A percentile compares a stretch with the other conserved stretches of the same genome.
These are phyloP conservation scores for Spergularia azorica DNA, from an alignment of 179 eudicot genomes.

Conservation along the genomic window DNA sequence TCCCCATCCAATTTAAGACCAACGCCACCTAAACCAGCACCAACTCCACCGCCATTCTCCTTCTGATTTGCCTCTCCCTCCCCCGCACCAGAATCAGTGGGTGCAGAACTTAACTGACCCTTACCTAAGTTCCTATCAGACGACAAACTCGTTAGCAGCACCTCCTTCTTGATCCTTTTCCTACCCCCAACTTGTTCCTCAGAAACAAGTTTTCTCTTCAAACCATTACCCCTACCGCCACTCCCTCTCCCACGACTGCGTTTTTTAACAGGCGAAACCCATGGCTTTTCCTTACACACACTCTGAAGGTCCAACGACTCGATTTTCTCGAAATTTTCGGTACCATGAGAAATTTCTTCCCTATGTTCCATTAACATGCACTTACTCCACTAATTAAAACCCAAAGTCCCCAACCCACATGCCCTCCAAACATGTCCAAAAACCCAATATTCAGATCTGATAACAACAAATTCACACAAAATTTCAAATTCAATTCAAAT, in stretches of 20 bases:
- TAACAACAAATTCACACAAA: slow-evolving; percentile 30
- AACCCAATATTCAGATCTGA: slow-evolving; percentile 66
- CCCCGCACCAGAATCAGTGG: slow-evolving; percentile 17
- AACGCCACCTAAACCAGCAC: slow-evolving; percentile 37
- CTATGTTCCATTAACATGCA: slow-evolving; percentile 87
- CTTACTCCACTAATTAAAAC: slow-evolving; percentile 42
- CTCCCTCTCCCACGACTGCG: slow-evolving; percentile 11
- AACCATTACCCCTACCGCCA: slow-evolving; percentile 17
- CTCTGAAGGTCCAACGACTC: slow-evolving; percentile 60
- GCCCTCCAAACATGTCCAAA: slow-evolving; percentile 44
- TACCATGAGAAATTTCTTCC: slow-evolving; percentile 43
- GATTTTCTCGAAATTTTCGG: slow-evolving; percentile 48
- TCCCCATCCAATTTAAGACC: slow-evolving; percentile 23
- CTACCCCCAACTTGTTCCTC: slow-evolving; percentile 26
- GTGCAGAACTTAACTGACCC: slow-evolving; percentile 17
- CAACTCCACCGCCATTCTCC: slow-evolving; percentile 10
- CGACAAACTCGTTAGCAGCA: slow-evolving; percentile 31
- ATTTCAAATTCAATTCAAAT: slow-evolving; percentile 18
- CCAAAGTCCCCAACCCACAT: slow-evolving; percentile 51
- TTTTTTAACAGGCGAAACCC: slow-evolving; percentile 33
- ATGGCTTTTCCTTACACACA: slow-evolving; percentile 38
- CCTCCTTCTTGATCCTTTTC: slow-evolving; percentile 35
- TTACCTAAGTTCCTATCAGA: slow-evolving; percentile 16
- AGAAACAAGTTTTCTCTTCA: slow-evolving; percentile 33
- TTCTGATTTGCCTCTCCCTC: slow-evolving; percentile 23